Base-by-base conservation (phyloP, 129 eudicot species). In the Tagetes patula region DNA sequence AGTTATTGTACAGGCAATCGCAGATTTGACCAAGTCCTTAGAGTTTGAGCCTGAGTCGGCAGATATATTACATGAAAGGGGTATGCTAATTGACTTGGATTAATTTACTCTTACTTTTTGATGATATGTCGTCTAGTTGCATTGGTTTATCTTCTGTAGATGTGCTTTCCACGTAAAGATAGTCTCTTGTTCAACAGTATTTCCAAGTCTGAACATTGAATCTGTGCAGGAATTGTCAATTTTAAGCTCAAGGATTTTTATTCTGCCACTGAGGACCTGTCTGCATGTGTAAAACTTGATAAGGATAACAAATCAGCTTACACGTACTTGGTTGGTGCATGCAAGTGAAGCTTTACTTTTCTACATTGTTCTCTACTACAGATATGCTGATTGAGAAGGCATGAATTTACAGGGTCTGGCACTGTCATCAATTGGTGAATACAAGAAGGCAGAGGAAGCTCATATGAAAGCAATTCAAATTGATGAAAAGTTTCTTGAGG, bases 31-130 rank as follows among this genome's bases (percentile, higher is more conserved):
- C 40, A 90, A 88, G 80, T 93, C 97, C 47, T 71, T 94, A 75
- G 96, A 94, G 63, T 90, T 94, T 81, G 99, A 94, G 77, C 96
- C 96, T 67, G 80, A 90, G 53, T 86, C 91, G 0, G 85, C 91
- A 52, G 99, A 94, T 76, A 82, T 94, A 82, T 84, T 90, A 79
- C 99, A 94, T 85, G 99, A 94, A 88, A 90, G 97, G 78, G 99
- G 99, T 90, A 80, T 60, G 63, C 47, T 66, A 42, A 50, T 70
- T 67, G 39, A 65, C 58, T 53, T 69, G 34, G 69, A 39, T 33
- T 45, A 20, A 37, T 61, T 76, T 65, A 52, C 31, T 34, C 38
- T 48, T 72, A 41, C 41, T 65, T 38, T 54, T 75, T 67, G 12
- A 59, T 2, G 31, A 20, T 66, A 49, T 53, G 33, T 53, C 37